Conservation (phyloP, 2,329 filamentous ascomycete genomes). For the Paradendryphiella salina region DNA sequence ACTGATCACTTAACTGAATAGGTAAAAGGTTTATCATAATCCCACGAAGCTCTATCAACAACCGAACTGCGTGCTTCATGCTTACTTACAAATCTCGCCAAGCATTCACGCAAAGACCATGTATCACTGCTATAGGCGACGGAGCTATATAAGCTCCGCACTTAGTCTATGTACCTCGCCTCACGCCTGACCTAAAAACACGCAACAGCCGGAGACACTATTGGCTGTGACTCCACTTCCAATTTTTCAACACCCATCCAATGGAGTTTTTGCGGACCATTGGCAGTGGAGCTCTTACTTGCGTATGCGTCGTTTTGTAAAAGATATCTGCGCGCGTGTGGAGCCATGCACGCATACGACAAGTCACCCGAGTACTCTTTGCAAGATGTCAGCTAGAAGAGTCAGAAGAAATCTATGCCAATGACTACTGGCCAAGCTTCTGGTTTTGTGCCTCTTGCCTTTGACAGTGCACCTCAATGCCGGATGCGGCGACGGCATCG, state of each 20-base stretch:
- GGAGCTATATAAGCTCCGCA: conserved; percentile 21
- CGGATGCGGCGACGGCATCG: conserved; percentile 8
- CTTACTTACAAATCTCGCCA: not conserved
- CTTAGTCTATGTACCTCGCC: conserved; percentile 20
- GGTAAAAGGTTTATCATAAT: too few species aligned
- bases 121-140: conserved; percentile 4
- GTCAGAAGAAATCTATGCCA: conserved; percentile 1
- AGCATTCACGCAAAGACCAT: conserved; percentile 1
- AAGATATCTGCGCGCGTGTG: not conserved
- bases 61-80: not conserved
- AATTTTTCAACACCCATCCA: conserved; percentile 7
- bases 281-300: conserved; percentile 1
- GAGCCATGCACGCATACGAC: not conserved
- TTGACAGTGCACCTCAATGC: conserved; percentile 7
- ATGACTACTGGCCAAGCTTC: conserved; percentile 13
- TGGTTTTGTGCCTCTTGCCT: conserved; percentile 9
- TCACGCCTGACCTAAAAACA: conserved; percentile 10
- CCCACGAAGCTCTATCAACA: not conserved
- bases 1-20: too few species aligned
- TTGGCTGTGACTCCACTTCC: conserved; percentile 14
- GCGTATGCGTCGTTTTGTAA: conserved; percentile 1
- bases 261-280: conserved; percentile 5
- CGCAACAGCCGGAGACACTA: conserved; percentile 3
- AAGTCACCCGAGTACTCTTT: not conserved
- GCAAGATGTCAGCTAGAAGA: not conserved